phyloP scores from a whole-genome alignment of 108 stramenopile species.

The Conticribra guillardii region DNA sequence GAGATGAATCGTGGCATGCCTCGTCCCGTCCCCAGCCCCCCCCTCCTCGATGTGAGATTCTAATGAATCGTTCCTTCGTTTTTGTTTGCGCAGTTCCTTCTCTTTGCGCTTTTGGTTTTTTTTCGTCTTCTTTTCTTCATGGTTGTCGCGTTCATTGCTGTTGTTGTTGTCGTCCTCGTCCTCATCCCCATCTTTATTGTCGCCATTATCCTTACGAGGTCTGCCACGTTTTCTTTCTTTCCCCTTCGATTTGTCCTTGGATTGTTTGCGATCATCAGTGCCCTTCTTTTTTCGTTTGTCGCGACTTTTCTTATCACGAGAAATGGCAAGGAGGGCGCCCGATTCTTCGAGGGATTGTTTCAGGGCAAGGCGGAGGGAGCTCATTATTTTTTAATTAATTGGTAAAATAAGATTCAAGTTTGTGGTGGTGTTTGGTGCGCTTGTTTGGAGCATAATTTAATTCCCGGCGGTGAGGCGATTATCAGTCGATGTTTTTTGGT shows the following conservation, averaged over 20 bases:
- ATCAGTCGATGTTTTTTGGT: too few relatives aligned
- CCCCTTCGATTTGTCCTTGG: not conserved
- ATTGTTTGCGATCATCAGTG: not conserved
- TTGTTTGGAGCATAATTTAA: too few relatives aligned
- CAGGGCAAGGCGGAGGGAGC: slow-evolving; percentile 83
- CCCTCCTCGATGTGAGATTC: slow-evolving; percentile 1
- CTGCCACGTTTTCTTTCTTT: not conserved
- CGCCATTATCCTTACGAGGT: not conserved
- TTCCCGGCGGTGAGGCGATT: too few relatives aligned
- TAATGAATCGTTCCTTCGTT: not conserved
- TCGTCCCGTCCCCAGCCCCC: not conserved
- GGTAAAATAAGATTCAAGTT: not conserved
- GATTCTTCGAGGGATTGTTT: slow-evolving; percentile 84
- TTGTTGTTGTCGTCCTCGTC: not conserved
- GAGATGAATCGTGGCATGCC: not conserved
- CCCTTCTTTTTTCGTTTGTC: not conserved
- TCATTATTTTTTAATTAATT: slow-evolving; percentile 48
- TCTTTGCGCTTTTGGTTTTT: not conserved
- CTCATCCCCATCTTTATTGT: slow-evolving; percentile 2
- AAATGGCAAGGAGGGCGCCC: slow-evolving; percentile 10
- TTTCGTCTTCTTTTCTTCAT: not conserved
- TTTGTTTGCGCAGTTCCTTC: not conserved
- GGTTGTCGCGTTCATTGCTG: not conserved
- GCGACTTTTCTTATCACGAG: not conserved
- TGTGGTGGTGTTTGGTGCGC: not conserved